phyloP scores from a whole-genome alignment of 2,329 filamentous ascomycete species.

The Aspergillus uvarum region DNA sequence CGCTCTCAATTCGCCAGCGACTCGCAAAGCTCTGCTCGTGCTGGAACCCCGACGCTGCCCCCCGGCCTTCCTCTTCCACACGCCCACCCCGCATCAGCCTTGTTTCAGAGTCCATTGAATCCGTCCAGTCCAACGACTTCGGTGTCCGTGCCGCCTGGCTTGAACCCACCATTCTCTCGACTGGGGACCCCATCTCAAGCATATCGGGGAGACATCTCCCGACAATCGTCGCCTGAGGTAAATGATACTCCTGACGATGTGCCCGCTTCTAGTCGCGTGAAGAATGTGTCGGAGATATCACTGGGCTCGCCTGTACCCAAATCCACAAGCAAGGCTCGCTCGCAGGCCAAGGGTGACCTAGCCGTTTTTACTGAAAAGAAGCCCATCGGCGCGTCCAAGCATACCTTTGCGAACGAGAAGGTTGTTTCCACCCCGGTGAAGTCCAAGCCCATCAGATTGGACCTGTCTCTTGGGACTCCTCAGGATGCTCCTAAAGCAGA shows the following conservation, averaged over 20 bases:
- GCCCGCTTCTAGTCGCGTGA: slow-evolving; percentile 25
- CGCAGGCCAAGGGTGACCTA: slow-evolving; percentile 24
- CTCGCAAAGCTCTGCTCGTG: slow-evolving; percentile 30
- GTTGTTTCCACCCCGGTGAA: slow-evolving; percentile 19
- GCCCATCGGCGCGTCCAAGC: slow-evolving; percentile 9
- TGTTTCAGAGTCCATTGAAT: slow-evolving; percentile 33
- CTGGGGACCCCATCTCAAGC: slow-evolving; percentile 32
- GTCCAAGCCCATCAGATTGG: slow-evolving; percentile 36
- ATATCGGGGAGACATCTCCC: slow-evolving; percentile 24
- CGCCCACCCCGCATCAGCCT: slow-evolving; percentile 37
- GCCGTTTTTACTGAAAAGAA: slow-evolving; percentile 20
- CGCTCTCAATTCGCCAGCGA: slow-evolving; percentile 36
- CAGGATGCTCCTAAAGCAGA: slow-evolving; percentile 29
- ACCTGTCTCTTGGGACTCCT: slow-evolving; percentile 25
- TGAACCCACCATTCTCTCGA: slow-evolving; percentile 26
- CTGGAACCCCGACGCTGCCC: slow-evolving; percentile 42
- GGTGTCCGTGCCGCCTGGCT: slow-evolving; percentile 30
- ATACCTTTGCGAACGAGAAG: slow-evolving; percentile 11
- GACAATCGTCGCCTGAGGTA: slow-evolving; percentile 29
- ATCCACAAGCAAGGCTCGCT: slow-evolving; percentile 29
- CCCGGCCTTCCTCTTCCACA: slow-evolving; percentile 45
- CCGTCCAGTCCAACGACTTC: slow-evolving; percentile 33
- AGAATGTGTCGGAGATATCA: slow-evolving; percentile 40
- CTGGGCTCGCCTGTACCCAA: slow-evolving; percentile 44
- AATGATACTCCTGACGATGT: slow-evolving; percentile 21